Evolutionary conservation across 352 stramenopile species (phyloP).

Genomic region (Thalassiosira hispida): DNA sequence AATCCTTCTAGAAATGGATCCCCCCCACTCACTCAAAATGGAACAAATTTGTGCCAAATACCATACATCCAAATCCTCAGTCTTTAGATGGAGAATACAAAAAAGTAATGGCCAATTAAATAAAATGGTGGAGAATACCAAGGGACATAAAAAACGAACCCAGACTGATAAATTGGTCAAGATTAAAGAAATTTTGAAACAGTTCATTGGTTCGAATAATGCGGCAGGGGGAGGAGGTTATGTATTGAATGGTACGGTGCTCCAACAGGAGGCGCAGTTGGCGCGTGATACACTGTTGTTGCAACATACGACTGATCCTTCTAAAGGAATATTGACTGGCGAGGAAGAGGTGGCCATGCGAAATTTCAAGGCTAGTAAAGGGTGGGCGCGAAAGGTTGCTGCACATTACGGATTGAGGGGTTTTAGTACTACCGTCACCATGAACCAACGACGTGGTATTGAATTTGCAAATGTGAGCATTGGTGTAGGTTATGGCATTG

Average conservation of each 20-base stretch:
- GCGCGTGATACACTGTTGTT: background rate
- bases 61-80: constrained; percentile 1
- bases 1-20: background rate
- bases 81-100: constrained; percentile 3
- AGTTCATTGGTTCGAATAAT: background rate
- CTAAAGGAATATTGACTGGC: background rate
- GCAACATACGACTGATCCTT: background rate
- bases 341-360: background rate
- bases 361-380: constrained; percentile 12
- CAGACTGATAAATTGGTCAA: constrained; percentile 4
- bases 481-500: too few relatives aligned
- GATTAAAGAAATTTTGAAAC: background rate
- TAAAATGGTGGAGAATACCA: background rate
- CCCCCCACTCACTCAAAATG: background rate
- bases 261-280: constrained; percentile 1
- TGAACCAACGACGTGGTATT: too few relatives aligned
- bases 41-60: constrained; percentile 2
- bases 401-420: background rate
- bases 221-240: too few relatives aligned
- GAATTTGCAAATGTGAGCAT: too few relatives aligned
- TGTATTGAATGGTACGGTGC: background rate
- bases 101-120: background rate
- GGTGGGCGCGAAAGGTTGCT: constrained; percentile 9
- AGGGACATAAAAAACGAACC: background rate
- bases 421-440: too few relatives aligned